Evolutionary conservation across 768 basidiomycete genomes (phyloP).

Genomic region (Termitomyces sp.): DNA sequence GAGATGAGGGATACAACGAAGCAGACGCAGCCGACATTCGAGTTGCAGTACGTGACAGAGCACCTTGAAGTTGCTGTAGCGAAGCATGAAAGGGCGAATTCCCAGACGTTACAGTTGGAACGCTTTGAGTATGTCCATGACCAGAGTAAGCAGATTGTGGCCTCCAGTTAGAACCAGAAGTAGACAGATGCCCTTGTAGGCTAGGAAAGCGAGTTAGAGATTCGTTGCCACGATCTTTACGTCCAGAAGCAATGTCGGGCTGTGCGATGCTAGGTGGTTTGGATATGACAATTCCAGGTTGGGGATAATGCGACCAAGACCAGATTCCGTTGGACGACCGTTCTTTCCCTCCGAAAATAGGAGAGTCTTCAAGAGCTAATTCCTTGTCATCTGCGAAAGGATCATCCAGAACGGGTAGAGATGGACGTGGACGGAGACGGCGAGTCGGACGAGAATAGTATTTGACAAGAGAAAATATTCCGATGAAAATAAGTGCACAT

Average conservation of each 20-base stretch:
- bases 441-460: slow-evolving; percentile 44
- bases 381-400: slow-evolving; percentile 40
- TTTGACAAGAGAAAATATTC: slow-evolving; percentile 40
- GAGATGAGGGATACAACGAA: slow-evolving; percentile 42
- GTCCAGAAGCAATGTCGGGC: background rate
- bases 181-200: slow-evolving; percentile 7
- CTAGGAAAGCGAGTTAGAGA: slow-evolving; percentile 9
- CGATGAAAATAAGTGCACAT: slow-evolving; percentile 40
- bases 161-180: slow-evolving; percentile 11
- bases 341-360: slow-evolving; percentile 76
- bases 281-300: slow-evolving; percentile 20
- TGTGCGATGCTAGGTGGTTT: slow-evolving; percentile 9
- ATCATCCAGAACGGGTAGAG: slow-evolving; percentile 67
- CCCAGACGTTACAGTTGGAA: slow-evolving; percentile 11
- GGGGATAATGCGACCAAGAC: slow-evolving; percentile 53
- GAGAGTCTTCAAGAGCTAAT: slow-evolving; percentile 51
- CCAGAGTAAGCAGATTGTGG: slow-evolving; percentile 20
- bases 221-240: slow-evolving; percentile 7
- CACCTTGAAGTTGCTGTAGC: slow-evolving; percentile 35
- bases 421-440: slow-evolving; percentile 59
- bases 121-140: slow-evolving; percentile 14
- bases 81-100: slow-evolving; percentile 21
- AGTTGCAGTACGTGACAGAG: slow-evolving; percentile 29
- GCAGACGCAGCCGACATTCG: slow-evolving; percentile 38
- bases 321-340: slow-evolving; percentile 44